phyloP scores from a whole-genome alignment of 2,329 filamentous ascomycete species.

The Hypoxylon rubiginosum region DNA sequence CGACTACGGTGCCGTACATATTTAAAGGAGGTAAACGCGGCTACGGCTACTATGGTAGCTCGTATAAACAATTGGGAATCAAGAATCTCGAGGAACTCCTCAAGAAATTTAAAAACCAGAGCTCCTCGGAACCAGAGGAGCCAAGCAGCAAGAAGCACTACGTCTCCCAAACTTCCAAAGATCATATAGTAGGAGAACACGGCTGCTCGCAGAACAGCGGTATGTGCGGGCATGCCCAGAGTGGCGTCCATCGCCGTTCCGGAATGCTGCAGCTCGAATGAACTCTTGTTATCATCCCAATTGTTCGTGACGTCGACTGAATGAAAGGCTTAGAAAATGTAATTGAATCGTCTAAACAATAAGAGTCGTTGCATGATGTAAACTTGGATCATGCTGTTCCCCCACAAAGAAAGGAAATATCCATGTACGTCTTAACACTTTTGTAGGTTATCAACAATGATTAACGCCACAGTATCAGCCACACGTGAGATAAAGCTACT shows the following conservation, averaged over 20 bases:
- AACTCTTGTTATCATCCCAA: conserved; percentile 14
- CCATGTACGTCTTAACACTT: conserved; percentile 10
- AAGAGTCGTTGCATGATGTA: not conserved
- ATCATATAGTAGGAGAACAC: conserved; percentile 37
- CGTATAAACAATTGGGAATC: conserved; percentile 14
- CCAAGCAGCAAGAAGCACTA: conserved; percentile 29
- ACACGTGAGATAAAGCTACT: not conserved
- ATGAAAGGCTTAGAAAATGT: not conserved
- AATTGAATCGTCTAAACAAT: not conserved
- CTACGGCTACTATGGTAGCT: conserved; percentile 13
- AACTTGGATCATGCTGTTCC: conserved; percentile 1
- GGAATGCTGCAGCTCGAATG: conserved; percentile 3
- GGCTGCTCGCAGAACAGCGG: conserved; percentile 25
- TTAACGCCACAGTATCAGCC: conserved; percentile 12
- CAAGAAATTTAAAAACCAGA: conserved; percentile 13
- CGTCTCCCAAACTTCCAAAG: conserved; percentile 41
- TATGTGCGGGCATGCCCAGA: conserved; percentile 27
- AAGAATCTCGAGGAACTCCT: conserved; percentile 9
- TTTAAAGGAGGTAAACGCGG: conserved; percentile 7
- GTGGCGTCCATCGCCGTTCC: conserved; percentile 20
- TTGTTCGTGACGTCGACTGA: not conserved
- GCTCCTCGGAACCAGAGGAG: conserved; percentile 27
- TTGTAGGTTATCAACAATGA: conserved; percentile 4
- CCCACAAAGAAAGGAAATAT: conserved; percentile 10
- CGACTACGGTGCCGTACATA: conserved; percentile 14